Evolutionary conservation across 208 protist species (phyloP), one percentile per base, ranked within the genome.

Genomic region (Leishmania aethiopica): DNA sequence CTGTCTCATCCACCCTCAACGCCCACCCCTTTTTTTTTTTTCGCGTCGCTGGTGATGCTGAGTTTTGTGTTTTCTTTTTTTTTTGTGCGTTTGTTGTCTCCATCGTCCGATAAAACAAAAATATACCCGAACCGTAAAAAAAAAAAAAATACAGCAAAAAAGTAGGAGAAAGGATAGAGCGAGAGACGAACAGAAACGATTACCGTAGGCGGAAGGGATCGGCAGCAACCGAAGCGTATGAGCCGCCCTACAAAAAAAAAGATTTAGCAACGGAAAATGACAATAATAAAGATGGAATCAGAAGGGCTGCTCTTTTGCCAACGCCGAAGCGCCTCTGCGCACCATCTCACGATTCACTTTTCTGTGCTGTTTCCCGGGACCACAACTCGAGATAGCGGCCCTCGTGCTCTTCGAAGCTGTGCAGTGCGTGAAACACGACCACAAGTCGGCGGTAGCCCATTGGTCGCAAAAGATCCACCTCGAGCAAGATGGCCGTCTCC

Each of bases 381-480:
- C 90, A 96, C 69, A 96, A 73, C 72, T 96, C 91, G 1, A 96
- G 86, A 40, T 91, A 84, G 32, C 73, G 62, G 77, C 90, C 91
- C 59, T 95, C 88, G 66, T 90, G 78, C 40, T 79, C 82, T 45
- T 86, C 86, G 19, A 94, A 74, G 51, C 76, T 83, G 45, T 90
- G 60, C 17, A 79, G 84, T 19, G 87, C 55, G 74, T 97, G 92
- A 49, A 89, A 84, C 53, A 90, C 88, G 5, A 83, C 82, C 10
- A 72, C 78, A 25, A 88, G 79, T 22, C 90, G 76, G 22, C 25
- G 75, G 73, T 91, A 97, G 15, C 82, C 80, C 74, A 87, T 71
- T 51, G 83, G 90, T 17, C 37, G 57, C 32, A 97, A 82, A 78
- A 95, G 88, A 0, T 74, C 66, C 2, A 77, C 66, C 71, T 85